Evolutionary conservation across 176 grass and related monocot genomes (phyloP).

Genomic region (Aegilops sharonensis): DNA sequence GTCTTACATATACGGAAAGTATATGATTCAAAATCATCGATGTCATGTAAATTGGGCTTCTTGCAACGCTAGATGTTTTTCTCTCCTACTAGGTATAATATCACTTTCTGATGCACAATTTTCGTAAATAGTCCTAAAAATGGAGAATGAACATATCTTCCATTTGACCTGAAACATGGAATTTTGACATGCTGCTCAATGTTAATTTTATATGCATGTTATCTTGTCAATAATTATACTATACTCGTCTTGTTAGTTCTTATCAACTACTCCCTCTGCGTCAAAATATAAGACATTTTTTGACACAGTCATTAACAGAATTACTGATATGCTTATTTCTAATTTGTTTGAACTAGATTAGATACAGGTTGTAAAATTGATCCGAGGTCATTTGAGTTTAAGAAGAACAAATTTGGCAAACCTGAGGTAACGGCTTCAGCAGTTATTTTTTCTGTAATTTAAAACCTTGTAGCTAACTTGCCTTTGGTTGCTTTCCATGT

Average conservation of each 20-base stretch:
- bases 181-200: background rate
- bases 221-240: background rate
- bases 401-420: constrained; percentile 88
- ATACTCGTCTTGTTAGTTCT: background rate
- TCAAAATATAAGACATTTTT: too few relatives aligned
- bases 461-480: background rate
- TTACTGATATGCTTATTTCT: constrained; percentile 32
- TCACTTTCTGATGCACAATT: background rate
- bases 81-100: background rate
- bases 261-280: too few relatives aligned
- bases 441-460: background rate
- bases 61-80: background rate
- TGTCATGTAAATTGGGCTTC: background rate
- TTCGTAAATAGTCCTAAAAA: background rate
- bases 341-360: constrained; percentile 78
- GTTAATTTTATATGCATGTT: background rate
- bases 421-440: constrained; percentile 68
- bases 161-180: background rate
- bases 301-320: background rate
- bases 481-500: constrained; percentile 35
- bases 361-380: constrained; percentile 66
- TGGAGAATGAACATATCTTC: background rate
- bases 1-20: background rate
- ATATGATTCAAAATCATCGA: background rate
- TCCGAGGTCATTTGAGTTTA: constrained; percentile 85